These are phyloP conservation scores for Pelargonium cotyledonis DNA, from an alignment of 441 rosid species.

Conservation along the genomic window DNA sequence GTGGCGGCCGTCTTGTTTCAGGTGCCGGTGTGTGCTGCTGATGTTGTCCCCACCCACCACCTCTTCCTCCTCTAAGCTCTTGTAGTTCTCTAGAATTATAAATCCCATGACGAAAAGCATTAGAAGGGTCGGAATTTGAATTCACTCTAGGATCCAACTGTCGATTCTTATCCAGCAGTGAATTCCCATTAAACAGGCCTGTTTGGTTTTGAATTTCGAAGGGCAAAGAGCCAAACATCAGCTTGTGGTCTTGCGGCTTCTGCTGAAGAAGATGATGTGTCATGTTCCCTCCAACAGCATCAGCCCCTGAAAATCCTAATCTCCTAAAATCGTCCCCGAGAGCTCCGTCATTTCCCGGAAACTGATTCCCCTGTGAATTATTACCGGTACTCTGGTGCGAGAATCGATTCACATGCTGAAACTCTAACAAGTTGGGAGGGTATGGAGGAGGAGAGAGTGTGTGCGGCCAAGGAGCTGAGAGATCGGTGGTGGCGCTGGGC, in stretches of 20 bases:
- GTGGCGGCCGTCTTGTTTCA: conserved; percentile 35
- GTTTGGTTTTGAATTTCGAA: conserved; percentile 35
- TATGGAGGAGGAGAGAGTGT: conserved; percentile 30
- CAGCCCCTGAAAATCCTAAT: conserved; percentile 40
- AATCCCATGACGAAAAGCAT: conserved; percentile 26
- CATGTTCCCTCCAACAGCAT: conserved; percentile 3
- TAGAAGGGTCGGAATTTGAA: neutral
- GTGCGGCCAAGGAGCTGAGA: conserved; percentile 33
- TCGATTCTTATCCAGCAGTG: conserved; percentile 22
- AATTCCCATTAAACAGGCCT: conserved; percentile 22
- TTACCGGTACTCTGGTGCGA: neutral
- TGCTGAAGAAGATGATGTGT: conserved; percentile 32
- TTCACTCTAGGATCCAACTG: conserved; percentile 26
- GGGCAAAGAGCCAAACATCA: conserved; percentile 56
- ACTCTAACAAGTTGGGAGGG: conserved; percentile 42
- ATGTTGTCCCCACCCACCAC: conserved; percentile 36
- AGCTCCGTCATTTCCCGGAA: conserved; percentile 10
- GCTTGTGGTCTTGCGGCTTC: conserved; percentile 33
- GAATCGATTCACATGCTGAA: conserved; percentile 33
- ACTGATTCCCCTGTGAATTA: conserved; percentile 23
- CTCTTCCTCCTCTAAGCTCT: conserved; percentile 22
- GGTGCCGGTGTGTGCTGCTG: conserved; percentile 25
- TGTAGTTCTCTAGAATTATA: conserved; percentile 18
- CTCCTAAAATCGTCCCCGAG: conserved; percentile 39
- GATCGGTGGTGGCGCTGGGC: conserved; percentile 39